Base-by-base conservation (phyloP, 768 basidiomycete genomes). In the Kwoniella bestiolae region DNA sequence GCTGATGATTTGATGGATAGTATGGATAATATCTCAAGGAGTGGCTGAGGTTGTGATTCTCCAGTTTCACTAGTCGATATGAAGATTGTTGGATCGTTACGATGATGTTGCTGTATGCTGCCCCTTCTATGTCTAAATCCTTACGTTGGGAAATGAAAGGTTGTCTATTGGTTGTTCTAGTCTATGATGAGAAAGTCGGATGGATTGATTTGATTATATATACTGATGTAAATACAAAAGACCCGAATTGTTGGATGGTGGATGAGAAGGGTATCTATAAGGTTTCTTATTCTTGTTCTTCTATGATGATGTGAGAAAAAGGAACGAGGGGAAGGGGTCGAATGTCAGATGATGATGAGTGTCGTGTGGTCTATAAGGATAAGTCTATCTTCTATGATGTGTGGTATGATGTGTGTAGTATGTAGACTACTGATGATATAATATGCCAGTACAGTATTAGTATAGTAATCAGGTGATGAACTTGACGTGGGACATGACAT, bases 251-350 rank as follows among this genome's bases (percentile, higher is more conserved):
- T n/a, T n/a, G n/a, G n/a, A n/a, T n/a, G 23, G 16, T 58, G 16
- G 56, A 35, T 38, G 38, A 26, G 52, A 34, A 51, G 50, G 25
- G 23, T 14, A 51, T 51, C 25, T 51, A 51, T 51, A 51, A 29
- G 52, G 52, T 55, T 26, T 51, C 21, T 47, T 16, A 47, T 16
- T 51, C 50, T 55, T n/a, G 32, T n/a, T 18, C 21, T 18, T 46
- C 31, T 59, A 47, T 59, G 41, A 31, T 45, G 12, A 51, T 49
- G 51, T 51, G 60, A n/a, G 34, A 62, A 41, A 35, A 53, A 34
- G 50, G 60, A 52, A 58, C 56, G 56, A 58, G 34, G 56, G 31
- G 12, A 26, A 44, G 38, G 34, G 45, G n/a, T n/a, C n/a, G n/a
- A n/a, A n/a, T n/a, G n/a, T n/a, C n/a, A n/a, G n/a, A n/a, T n/a